Evolutionary conservation across 768 basidiomycete species (phyloP).

Genomic region (Mycena haematopus): DNA sequence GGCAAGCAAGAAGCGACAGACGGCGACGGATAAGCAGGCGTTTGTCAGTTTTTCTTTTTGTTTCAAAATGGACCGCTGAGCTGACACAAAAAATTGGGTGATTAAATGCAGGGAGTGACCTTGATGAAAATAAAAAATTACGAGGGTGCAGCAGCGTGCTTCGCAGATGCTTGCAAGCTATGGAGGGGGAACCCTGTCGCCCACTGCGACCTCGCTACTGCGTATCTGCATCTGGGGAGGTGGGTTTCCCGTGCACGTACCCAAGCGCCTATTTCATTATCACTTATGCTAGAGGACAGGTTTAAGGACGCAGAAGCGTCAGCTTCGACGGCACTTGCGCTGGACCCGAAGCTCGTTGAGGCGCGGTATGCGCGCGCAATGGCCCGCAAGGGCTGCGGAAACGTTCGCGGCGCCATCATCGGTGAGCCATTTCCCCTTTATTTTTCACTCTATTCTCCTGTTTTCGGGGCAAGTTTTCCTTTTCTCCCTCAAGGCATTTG

Average conservation of each 20-base stretch:
- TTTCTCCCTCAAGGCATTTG: neutral
- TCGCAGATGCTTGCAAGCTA: conserved; percentile 22
- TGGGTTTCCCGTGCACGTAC: conserved; percentile 4
- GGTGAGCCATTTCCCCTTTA: conserved; percentile 11
- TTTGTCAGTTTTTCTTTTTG: conserved; percentile 11
- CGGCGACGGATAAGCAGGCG: conserved; percentile 10
- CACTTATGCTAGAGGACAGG: neutral
- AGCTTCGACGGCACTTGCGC: conserved; percentile 25
- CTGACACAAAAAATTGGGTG: neutral
- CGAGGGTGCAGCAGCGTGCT: conserved; percentile 24
- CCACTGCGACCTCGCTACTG: conserved; percentile 29
- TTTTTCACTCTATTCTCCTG: neutral
- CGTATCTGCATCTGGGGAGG: conserved; percentile 29
- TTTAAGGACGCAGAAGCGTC: conserved; percentile 22
- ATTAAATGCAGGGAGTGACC: conserved; percentile 21
- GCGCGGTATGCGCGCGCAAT: conserved; percentile 28
- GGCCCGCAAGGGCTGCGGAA: conserved; percentile 25
- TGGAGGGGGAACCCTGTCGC: conserved; percentile 27
- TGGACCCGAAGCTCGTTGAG: conserved; percentile 29
- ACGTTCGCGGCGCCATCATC: conserved; percentile 15
- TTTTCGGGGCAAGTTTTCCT: neutral
- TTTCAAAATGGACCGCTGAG: neutral
- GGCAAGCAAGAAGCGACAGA: neutral
- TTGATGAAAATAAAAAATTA: conserved; percentile 28
- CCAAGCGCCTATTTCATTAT: neutral